Evolutionary conservation across 2,329 filamentous ascomycete species (phyloP).

Genomic region (Nigrograna mackinnonii): DNA sequence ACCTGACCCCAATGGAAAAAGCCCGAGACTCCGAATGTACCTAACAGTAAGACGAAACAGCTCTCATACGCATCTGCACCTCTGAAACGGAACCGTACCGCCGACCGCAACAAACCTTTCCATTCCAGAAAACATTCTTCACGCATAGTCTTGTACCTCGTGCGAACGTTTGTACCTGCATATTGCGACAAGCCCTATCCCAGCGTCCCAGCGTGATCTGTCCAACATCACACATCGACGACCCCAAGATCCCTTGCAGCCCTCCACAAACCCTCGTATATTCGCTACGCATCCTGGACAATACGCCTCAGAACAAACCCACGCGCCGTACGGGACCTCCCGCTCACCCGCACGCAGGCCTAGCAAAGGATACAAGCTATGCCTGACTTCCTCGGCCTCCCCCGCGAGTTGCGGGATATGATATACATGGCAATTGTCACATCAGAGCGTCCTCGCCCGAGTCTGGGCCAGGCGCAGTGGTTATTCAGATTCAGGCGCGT

Average conservation of each 20-base stretch:
- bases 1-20: too few relatives aligned
- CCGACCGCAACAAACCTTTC: not conserved
- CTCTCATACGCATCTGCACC: conserved; percentile 11
- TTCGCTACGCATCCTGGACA: too few relatives aligned
- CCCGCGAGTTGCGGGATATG: conserved; percentile 37
- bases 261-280: not conserved
- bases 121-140: not conserved
- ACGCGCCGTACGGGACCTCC: not conserved
- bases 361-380: conserved; percentile 16
- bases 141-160: too few relatives aligned
- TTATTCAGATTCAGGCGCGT: conserved; percentile 17
- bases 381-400: conserved; percentile 29
- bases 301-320: too few relatives aligned
- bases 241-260: too few relatives aligned
- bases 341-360: not conserved
- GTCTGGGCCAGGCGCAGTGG: conserved; percentile 18
- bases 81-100: conserved; percentile 13
- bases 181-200: conserved; percentile 3
- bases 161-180: not conserved
- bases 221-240: conserved; percentile 2
- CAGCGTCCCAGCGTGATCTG: conserved; percentile 7
- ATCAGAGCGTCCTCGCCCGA: conserved; percentile 21
- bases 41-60: conserved; percentile 14
- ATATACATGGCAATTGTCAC: conserved; percentile 34
- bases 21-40: too few relatives aligned